These are phyloP conservation scores for Elongisporangium prolatum DNA, from an alignment of 352 stramenopile genomes.

Conservation along the genomic window DNA sequence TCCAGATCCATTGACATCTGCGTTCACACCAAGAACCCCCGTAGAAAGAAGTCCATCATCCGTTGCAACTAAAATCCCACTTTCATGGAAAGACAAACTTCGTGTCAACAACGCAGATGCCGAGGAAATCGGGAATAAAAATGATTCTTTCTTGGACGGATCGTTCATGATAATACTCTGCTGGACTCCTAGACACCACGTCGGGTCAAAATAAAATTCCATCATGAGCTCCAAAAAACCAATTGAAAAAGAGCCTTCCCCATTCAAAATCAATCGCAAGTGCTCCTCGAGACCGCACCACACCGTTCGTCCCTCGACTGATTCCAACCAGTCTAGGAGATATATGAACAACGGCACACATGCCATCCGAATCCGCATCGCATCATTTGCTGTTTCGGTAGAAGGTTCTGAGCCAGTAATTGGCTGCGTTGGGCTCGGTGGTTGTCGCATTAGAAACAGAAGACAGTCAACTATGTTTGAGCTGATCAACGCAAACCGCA, in stretches of 20 bases:
- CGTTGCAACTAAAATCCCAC: conserved; percentile 32
- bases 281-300: conserved; percentile 84
- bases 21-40: conserved; percentile 16
- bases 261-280: conserved; percentile 61
- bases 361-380: conserved; percentile 37
- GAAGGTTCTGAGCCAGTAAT: background rate
- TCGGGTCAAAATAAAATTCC: conserved; percentile 79
- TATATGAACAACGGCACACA: conserved; percentile 70
- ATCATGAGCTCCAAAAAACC: conserved; percentile 82
- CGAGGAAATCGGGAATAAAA: conserved; percentile 62
- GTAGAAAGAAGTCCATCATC: conserved; percentile 36
- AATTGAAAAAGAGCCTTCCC: conserved; percentile 60
- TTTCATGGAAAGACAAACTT: conserved; percentile 31
- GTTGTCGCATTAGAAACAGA: conserved; percentile 48
- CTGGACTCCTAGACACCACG: conserved; percentile 51
- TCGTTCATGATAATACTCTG: conserved; percentile 86
- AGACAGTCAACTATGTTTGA: conserved; percentile 75
- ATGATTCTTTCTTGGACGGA: conserved; percentile 63
- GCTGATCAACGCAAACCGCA: conserved; percentile 68
- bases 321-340: conserved; percentile 75
- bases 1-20: conserved; percentile 8
- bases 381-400: conserved; percentile 7
- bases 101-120: conserved; percentile 16
- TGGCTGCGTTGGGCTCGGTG: background rate
- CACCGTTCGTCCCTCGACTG: conserved; percentile 73